phyloP scores from a whole-genome alignment of 2,329 filamentous ascomycete genomes.

The Alternaria panax region DNA sequence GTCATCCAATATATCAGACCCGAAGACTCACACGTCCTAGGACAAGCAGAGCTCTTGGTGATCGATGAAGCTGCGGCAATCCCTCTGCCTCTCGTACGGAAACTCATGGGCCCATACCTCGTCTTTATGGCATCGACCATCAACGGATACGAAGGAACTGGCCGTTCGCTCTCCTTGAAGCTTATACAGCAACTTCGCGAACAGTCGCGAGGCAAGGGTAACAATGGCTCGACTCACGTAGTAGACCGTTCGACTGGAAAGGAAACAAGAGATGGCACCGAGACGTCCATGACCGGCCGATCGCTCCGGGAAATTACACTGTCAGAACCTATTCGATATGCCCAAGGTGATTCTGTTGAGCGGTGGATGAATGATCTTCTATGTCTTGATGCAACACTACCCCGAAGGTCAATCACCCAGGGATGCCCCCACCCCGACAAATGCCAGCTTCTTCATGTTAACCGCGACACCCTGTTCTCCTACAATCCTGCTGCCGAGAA shows the following conservation, averaged over 20 bases:
- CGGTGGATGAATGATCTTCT: conserved; percentile 95
- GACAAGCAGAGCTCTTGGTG: conserved; percentile 92
- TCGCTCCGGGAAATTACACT: conserved; percentile 91
- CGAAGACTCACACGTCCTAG: conserved; percentile 92
- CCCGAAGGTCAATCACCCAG: conserved; percentile 73
- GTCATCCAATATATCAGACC: conserved; percentile 99
- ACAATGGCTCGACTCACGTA: conserved; percentile 65
- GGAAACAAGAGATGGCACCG: conserved; percentile 52
- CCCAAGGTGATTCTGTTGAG: conserved; percentile 87
- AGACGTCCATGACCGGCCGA: conserved; percentile 63
- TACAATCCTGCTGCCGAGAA: conserved; percentile 97
- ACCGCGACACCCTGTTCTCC: conserved; percentile 96
- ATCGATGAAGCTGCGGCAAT: conserved; percentile 99
- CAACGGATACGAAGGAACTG: conserved; percentile 97
- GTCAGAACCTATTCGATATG: conserved; percentile 92
- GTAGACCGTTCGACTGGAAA: conserved; percentile 84
- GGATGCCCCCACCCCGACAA: conserved; percentile 90
- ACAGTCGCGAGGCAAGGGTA: conserved; percentile 75
- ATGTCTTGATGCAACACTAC: conserved; percentile 90
- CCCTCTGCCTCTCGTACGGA: conserved; percentile 87
- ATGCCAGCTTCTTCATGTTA: conserved; percentile 92
- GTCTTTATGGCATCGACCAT: conserved; percentile 99
- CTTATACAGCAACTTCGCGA: conserved; percentile 96
- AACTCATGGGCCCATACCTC: conserved; percentile 94
- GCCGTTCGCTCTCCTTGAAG: conserved; percentile 91